These are phyloP conservation scores for Ensete glaucum DNA, from an alignment of 176 grass and related monocot species.

Conservation along the genomic window DNA sequence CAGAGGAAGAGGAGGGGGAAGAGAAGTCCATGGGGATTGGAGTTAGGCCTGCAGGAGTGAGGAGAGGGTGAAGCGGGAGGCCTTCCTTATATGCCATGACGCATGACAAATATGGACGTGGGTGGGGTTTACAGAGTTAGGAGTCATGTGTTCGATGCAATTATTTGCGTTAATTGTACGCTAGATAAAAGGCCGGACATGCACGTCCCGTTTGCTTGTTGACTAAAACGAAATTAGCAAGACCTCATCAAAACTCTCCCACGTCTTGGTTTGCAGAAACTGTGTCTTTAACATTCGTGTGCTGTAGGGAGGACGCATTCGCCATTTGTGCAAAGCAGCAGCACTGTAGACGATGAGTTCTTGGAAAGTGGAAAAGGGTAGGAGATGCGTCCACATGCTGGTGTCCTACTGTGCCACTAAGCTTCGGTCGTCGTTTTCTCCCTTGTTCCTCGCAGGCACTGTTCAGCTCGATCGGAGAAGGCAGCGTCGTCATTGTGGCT, in stretches of 20 bases:
- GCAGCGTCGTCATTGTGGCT: neutral
- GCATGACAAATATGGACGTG: neutral
- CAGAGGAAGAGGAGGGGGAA: conserved; percentile 28
- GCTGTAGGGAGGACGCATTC: neutral
- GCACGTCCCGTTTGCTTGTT: too few species aligned
- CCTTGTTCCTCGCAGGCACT: neutral
- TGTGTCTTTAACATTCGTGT: neutral
- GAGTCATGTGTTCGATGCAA: too few species aligned
- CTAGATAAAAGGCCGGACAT: too few species aligned
- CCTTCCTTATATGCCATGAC: neutral
- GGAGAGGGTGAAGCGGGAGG: neutral
- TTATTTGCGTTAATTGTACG: too few species aligned
- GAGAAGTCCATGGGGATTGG: conserved; percentile 37
- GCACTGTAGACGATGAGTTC: neutral
- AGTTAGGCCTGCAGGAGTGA: neutral
- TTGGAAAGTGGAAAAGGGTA: neutral
- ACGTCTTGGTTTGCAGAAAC: neutral
- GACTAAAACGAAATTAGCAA: neutral
- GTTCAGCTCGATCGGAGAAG: neutral
- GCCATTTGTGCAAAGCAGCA: neutral
- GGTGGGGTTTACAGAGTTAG: too few species aligned
- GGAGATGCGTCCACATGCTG: neutral
- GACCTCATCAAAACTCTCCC: neutral
- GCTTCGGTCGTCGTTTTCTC: conserved; percentile 9
- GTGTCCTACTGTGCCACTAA: neutral